phyloP scores from a whole-genome alignment of 345 rosid species.

The Dipteronia dyeriana region DNA sequence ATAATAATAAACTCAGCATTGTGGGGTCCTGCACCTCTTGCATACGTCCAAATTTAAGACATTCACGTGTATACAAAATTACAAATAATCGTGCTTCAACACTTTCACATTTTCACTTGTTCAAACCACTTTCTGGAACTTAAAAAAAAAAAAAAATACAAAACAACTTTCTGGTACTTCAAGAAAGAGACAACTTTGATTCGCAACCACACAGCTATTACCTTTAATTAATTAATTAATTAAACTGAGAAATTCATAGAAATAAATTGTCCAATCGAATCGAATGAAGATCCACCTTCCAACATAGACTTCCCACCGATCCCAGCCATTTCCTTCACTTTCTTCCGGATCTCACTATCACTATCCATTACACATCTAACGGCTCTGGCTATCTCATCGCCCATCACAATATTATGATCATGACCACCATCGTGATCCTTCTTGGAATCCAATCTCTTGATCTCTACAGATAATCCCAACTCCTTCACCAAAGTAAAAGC shows the following conservation, averaged over 20 bases:
- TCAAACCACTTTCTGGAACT: too few species aligned
- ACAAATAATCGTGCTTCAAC: too few species aligned
- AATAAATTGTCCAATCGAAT: slow-evolving; percentile 24
- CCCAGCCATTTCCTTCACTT: neutral
- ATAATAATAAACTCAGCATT: too few species aligned
- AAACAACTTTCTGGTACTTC: too few species aligned
- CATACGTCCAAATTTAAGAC: too few species aligned
- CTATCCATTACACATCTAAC: neutral
- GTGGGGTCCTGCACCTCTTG: too few species aligned
- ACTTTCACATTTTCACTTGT: too few species aligned
- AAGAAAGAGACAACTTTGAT: too few species aligned
- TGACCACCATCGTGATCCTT: neutral
- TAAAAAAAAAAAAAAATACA: too few species aligned
- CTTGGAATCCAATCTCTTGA: slow-evolving; percentile 33
- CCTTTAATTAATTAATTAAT: too few species aligned
- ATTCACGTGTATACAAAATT: too few species aligned
- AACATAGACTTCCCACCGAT: neutral
- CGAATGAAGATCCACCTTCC: slow-evolving; percentile 45
- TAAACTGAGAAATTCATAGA: slow-evolving; percentile 1
- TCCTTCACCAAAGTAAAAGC: slow-evolving; percentile 44
- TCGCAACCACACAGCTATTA: too few species aligned
- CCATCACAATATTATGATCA: slow-evolving; percentile 21
- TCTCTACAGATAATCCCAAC: slow-evolving; percentile 36
- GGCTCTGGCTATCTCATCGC: slow-evolving; percentile 43
- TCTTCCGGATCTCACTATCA: neutral